These are phyloP conservation scores for Diospyros kaki DNA, from an alignment of 148 eudicot genomes.

Conservation along the genomic window DNA sequence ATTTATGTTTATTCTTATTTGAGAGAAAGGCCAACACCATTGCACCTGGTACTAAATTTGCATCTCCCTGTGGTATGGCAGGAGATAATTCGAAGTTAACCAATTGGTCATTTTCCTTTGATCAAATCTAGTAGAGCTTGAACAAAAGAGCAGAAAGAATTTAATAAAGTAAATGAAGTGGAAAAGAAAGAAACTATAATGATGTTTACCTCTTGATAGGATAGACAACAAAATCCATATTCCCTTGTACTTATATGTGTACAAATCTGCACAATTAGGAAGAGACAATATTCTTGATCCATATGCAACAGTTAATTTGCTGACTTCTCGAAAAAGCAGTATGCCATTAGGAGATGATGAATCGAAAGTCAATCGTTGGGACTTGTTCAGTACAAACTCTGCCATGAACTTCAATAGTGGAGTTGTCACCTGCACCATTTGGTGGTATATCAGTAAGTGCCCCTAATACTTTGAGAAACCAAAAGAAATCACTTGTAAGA, in stretches of 20 bases:
- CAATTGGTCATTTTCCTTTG: background rate
- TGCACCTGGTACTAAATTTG: background rate
- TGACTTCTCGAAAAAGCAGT: slow-evolving; percentile 95
- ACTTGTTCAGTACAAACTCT: slow-evolving; percentile 90
- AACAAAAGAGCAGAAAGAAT: background rate
- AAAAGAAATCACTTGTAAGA: too few relatives aligned
- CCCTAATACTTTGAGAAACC: background rate
- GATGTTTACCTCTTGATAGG: slow-evolving; percentile 69
- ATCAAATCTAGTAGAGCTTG: background rate
- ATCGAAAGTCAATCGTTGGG: slow-evolving; percentile 91
- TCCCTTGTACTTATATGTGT: slow-evolving; percentile 94
- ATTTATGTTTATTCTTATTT: background rate
- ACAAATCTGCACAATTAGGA: slow-evolving; percentile 67
- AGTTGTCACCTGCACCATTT: slow-evolving; percentile 72
- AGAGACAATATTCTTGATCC: slow-evolving; percentile 74
- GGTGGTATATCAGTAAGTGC: background rate
- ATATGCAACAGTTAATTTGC: slow-evolving; percentile 90
- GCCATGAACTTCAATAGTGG: slow-evolving; percentile 93
- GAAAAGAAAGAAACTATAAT: background rate
- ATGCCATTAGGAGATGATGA: slow-evolving; percentile 97
- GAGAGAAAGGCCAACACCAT: background rate
- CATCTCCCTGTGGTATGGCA: background rate
- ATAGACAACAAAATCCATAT: slow-evolving; percentile 89
- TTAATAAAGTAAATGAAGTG: background rate
- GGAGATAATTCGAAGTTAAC: too few relatives aligned